Conservation (phyloP, 2,329 filamentous ascomycete genomes). For the Zasmidium citrigriseum region DNA sequence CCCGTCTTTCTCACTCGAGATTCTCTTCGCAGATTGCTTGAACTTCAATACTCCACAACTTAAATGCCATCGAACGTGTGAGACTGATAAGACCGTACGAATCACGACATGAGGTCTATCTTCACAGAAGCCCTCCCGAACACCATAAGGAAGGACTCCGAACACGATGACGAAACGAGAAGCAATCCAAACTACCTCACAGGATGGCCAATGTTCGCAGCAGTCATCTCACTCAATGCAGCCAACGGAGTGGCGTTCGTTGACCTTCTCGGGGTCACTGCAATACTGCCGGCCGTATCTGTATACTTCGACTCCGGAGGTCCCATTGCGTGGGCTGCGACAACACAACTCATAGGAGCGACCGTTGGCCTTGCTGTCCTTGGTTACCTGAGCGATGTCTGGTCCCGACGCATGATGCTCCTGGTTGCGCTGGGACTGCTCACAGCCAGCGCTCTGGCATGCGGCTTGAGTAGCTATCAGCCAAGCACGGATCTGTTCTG, state of each 20-base stretch:
- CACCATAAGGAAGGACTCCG: neutral
- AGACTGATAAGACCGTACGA: too few relatives aligned
- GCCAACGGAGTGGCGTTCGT: slow-evolving; percentile 15
- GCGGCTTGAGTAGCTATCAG: slow-evolving; percentile 10
- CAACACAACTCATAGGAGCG: slow-evolving; percentile 18
- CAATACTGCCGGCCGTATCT: slow-evolving; percentile 15
- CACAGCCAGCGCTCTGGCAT: slow-evolving; percentile 8
- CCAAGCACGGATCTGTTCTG: neutral
- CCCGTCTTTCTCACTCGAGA: too few relatives aligned
- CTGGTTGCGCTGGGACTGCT: slow-evolving; percentile 12
- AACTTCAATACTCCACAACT: neutral
- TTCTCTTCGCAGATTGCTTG: too few relatives aligned
- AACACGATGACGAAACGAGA: neutral
- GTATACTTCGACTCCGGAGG: slow-evolving; percentile 14
- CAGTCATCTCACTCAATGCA: slow-evolving; percentile 14
- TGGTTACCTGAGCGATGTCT: slow-evolving; percentile 27
- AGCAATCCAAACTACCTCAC: neutral
- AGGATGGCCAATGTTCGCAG: slow-evolving; percentile 22
- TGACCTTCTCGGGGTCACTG: slow-evolving; percentile 19
- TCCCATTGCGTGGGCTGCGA: slow-evolving; percentile 24
- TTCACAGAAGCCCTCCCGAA: neutral
- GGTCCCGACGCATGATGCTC: slow-evolving; percentile 23
- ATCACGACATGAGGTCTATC: neutral
- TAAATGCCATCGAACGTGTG: neutral
- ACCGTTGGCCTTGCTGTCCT: slow-evolving; percentile 22